phyloP scores from a whole-genome alignment of 225 moss, liverwort and hornwort species.

The Pleurozium schreberi region DNA sequence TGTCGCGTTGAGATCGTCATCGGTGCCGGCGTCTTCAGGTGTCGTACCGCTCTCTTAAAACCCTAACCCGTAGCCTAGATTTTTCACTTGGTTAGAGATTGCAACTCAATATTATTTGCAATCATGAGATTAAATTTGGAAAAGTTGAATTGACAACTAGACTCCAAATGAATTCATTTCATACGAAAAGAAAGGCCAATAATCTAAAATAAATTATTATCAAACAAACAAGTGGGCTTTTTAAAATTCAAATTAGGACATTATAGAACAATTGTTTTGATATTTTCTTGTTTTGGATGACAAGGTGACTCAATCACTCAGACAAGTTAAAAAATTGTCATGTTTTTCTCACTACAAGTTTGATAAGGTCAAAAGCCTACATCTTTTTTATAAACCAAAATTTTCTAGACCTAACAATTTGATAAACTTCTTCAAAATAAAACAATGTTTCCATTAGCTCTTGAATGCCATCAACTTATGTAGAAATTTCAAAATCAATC shows the following conservation, averaged over 20 bases:
- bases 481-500: background rate
- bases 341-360: background rate
- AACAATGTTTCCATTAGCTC: background rate
- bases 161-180: background rate
- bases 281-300: background rate
- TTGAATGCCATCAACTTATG: background rate
- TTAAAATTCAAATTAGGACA: background rate
- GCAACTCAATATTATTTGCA: background rate
- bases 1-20: constrained; percentile 27
- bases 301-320: background rate
- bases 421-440: background rate
- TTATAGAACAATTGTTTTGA: background rate
- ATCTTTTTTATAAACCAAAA: background rate
- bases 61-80: background rate
- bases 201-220: background rate
- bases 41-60: background rate
- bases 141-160: background rate
- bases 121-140: background rate
- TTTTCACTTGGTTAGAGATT: background rate
- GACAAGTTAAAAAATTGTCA: background rate
- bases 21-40: constrained; percentile 34
- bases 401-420: background rate
- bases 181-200: background rate
- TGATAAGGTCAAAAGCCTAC: background rate
- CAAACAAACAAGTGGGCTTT: background rate